Evolutionary conservation across 108 stramenopile genomes (phyloP).

Genomic region (Stephanodiscus minutulus): DNA sequence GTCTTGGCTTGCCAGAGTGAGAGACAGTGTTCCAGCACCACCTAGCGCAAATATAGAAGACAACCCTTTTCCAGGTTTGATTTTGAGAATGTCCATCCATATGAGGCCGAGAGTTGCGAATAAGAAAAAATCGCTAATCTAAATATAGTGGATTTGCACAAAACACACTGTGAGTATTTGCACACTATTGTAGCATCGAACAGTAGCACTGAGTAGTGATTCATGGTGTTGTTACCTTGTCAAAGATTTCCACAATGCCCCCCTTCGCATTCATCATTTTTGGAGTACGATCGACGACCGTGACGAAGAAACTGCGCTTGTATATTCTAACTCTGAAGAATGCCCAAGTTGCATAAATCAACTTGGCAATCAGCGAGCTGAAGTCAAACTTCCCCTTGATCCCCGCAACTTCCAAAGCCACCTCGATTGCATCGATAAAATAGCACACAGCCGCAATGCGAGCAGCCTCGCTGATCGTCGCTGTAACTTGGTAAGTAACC

Average conservation of each 20-base stretch:
- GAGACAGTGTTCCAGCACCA: constrained; percentile 56
- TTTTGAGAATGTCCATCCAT: constrained; percentile 50
- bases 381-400: constrained; percentile 29
- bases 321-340: constrained; percentile 29
- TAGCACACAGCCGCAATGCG: constrained; percentile 41
- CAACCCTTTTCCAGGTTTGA: constrained; percentile 51
- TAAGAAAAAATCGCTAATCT: constrained; percentile 42
- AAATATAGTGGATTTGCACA: not conserved
- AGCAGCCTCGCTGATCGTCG: constrained; percentile 37
- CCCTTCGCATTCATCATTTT: constrained; percentile 21
- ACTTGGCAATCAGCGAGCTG: constrained; percentile 27
- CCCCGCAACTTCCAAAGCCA: constrained; percentile 41
- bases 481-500: constrained; percentile 37
- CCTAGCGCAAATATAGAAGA: constrained; percentile 63
- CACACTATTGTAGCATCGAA: not conserved
- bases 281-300: constrained; percentile 22
- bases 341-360: constrained; percentile 42
- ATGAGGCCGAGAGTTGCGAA: constrained; percentile 33
- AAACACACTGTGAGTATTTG: not conserved
- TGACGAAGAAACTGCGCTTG: constrained; percentile 35
- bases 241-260: constrained; percentile 35
- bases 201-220: not conserved
- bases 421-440: constrained; percentile 42
- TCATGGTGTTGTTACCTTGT: constrained; percentile 21
- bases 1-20: constrained; percentile 55